Conservation (phyloP, 352 stramenopile species). For the Globisporangium mamillatum region DNA sequence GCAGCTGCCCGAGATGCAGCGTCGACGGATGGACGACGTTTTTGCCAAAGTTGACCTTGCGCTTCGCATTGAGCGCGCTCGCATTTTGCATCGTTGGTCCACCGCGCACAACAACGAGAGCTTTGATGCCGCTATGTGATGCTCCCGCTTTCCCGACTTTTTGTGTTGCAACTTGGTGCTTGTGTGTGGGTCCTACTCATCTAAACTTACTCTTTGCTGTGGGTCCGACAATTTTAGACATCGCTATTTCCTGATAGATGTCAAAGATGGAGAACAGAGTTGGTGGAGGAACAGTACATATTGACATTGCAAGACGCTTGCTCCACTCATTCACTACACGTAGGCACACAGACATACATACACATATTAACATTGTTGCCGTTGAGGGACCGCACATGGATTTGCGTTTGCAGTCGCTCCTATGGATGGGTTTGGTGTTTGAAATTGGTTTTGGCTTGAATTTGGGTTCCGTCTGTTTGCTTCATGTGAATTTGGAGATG, state of each 20-base stretch:
- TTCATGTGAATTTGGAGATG: constrained; percentile 60
- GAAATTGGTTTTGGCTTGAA: neutral
- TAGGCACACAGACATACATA: neutral
- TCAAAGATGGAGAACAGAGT: neutral
- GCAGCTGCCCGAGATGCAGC: constrained; percentile 15
- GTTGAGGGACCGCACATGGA: neutral
- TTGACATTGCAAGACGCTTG: neutral
- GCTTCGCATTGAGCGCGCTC: constrained; percentile 24
- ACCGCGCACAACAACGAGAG: neutral
- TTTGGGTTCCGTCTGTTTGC: neutral
- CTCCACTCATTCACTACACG: neutral
- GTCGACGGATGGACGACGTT: constrained; percentile 24
- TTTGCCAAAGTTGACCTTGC: constrained; percentile 28
- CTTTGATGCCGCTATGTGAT: neutral
- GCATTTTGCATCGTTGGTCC: constrained; percentile 12
- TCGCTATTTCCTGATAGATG: neutral
- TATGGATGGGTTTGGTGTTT: neutral
- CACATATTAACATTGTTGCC: neutral
- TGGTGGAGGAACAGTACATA: neutral
- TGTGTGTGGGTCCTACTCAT: neutral
- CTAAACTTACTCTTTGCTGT: neutral
- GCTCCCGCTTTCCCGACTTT: neutral
- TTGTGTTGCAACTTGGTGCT: neutral
- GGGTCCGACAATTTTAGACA: neutral
- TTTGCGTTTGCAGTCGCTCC: constrained; percentile 1